phyloP scores from a whole-genome alignment of 2,329 filamentous ascomycete genomes.

The Cercospora beticola region DNA sequence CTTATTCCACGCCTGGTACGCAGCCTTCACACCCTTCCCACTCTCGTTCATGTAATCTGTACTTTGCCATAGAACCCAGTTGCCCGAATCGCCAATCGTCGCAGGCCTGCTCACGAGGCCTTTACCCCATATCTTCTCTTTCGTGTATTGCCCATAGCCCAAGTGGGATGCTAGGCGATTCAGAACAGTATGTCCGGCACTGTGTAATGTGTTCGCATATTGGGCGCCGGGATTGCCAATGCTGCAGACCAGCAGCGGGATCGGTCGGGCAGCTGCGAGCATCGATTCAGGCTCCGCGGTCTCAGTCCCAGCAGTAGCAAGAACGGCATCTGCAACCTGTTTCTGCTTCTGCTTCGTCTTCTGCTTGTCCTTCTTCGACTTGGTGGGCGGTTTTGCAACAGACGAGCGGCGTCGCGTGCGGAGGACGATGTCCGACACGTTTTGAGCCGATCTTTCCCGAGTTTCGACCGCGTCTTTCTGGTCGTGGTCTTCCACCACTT shows the following conservation, averaged over 20 bases:
- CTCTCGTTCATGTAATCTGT: constrained; percentile 81
- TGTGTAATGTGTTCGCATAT: constrained; percentile 79
- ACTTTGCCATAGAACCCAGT: constrained; percentile 70
- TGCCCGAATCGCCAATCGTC: constrained; percentile 32
- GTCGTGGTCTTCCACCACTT: neutral
- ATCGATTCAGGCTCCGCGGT: constrained; percentile 8
- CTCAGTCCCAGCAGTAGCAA: neutral
- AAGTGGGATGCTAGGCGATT: constrained; percentile 57
- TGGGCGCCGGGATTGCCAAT: constrained; percentile 75
- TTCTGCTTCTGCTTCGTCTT: constrained; percentile 13
- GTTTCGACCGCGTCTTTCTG: neutral
- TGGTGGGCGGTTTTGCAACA: constrained; percentile 11
- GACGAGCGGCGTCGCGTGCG: constrained; percentile 17
- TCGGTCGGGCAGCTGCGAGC: constrained; percentile 28
- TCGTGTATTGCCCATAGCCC: constrained; percentile 35
- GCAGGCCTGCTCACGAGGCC: constrained; percentile 52
- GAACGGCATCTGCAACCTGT: neutral
- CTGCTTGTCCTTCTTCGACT: constrained; percentile 10
- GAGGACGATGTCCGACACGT: neutral
- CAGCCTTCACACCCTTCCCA: constrained; percentile 66
- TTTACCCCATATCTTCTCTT: constrained; percentile 47
- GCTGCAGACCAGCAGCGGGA: constrained; percentile 72
- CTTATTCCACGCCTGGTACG: constrained; percentile 58
- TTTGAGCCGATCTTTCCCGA: neutral
- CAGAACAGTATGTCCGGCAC: constrained; percentile 79